Base-by-base conservation (phyloP, 2,329 filamentous ascomycete species). In the Pseudopithomyces chartarum region DNA sequence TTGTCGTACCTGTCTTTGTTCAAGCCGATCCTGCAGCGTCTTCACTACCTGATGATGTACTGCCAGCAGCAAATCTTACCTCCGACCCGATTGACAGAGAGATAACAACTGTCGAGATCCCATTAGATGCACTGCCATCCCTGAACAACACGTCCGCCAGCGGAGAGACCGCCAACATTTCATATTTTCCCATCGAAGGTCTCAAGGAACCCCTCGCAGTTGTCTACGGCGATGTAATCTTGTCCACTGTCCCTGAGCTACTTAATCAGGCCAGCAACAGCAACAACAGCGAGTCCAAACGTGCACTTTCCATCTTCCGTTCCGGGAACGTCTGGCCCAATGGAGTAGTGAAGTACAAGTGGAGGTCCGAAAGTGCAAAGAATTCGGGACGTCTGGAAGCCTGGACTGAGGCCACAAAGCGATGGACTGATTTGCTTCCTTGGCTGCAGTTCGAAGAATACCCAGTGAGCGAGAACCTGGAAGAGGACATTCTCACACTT, bases 401-500 rank as follows among this genome's bases (percentile, higher is more conserved):
- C n/a, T 60, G 54, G 54, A 55, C 47, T 19, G 57, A 55, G 23
- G 59, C 53, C 2, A 57, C 51, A n/a, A 57, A 57, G 47, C 40
- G 54, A n/a, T 62, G 59, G 59, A 59, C 51, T 6, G 54, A 62
- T 43, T 50, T 46, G 46, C 52, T 59, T 2, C 59, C 57, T 12
- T 59, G 52, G 45, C 33, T 62, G 29, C 22, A 51, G 23, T 62
- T 59, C 34, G 8, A 52, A 23, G 48, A 59, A 20, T 52, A 43
- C 19, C 32, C 46, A 12, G 20, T 44, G 1, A 46, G 44, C 17
- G 26, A 51, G 13, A 52, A 39, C 8, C 23, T 52, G 10, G 45
- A 53, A 4, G 39, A 29, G 6, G 55, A 54, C 20, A 34, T 55
- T 2, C 26, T 61, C 8, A 61, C 58, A 15, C 34, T 61, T 6